A percentile compares a stretch with the other conserved stretches of the same genome.
Evolutionary conservation across 768 basidiomycete species (phyloP).

Genomic region (Gymnopilus dilepis): DNA sequence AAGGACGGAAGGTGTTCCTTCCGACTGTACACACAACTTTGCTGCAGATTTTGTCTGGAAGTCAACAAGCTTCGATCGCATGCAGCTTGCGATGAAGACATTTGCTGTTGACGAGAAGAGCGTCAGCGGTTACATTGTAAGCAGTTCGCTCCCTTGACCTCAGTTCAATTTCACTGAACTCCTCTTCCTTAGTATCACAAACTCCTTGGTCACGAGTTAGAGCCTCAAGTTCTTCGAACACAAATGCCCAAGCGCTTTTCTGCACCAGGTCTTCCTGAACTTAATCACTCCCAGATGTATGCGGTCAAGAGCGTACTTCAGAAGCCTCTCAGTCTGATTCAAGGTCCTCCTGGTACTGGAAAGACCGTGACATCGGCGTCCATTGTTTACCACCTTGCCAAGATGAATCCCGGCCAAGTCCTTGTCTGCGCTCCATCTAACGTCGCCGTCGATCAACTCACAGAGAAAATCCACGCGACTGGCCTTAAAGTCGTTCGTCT

Average conservation of each 20-base stretch:
- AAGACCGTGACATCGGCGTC: slow-evolving; percentile 99
- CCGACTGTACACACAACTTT: slow-evolving; percentile 93
- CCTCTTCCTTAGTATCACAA: slow-evolving; percentile 83
- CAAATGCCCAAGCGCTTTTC: slow-evolving; percentile 98
- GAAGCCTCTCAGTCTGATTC: slow-evolving; percentile 96
- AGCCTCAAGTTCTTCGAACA: slow-evolving; percentile 88
- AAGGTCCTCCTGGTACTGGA: slow-evolving; percentile 98
- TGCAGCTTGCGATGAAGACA: slow-evolving; percentile 99
- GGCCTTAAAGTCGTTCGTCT: slow-evolving; percentile 97
- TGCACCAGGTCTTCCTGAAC: slow-evolving; percentile 94
- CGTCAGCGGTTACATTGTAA: slow-evolving; percentile 96
- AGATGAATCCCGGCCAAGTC: slow-evolving; percentile 99
- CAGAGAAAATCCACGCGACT: slow-evolving; percentile 99
- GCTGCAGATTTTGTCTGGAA: slow-evolving; percentile 99
- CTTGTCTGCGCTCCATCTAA: slow-evolving; percentile 99
- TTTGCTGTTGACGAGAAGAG: slow-evolving; percentile 99
- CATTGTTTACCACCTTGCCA: slow-evolving; percentile 97
- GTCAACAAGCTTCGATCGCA: slow-evolving; percentile 98
- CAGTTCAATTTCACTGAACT: not conserved
- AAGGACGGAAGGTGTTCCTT: slow-evolving; percentile 89
- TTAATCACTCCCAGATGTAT: slow-evolving; percentile 99
- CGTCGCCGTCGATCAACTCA: slow-evolving; percentile 98
- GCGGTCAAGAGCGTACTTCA: slow-evolving; percentile 99
- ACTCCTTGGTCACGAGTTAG: slow-evolving; percentile 95
- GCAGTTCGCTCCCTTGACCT: slow-evolving; percentile 35